Conservation (phyloP, 352 stramenopile species). For the Phytophthora crassamura region DNA sequence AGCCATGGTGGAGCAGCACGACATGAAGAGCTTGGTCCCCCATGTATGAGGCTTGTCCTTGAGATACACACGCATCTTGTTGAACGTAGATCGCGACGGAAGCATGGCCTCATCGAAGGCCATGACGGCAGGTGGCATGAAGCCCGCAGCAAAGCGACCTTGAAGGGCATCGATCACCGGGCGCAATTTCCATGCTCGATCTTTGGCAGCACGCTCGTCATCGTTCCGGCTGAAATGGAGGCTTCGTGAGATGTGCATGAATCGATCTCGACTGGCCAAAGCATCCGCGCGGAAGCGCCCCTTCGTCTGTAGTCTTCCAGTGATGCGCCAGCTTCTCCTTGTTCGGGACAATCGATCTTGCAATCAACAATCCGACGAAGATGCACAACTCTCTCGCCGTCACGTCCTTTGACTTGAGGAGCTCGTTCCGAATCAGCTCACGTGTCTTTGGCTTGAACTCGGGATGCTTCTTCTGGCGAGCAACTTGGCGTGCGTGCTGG, state of each 20-base stretch:
- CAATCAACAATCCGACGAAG: background rate
- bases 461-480: background rate
- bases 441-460: background rate
- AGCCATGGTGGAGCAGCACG: constrained; percentile 2
- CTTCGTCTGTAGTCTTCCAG: background rate
- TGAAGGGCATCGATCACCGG: constrained; percentile 1
- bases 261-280: constrained; percentile 2
- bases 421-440: background rate
- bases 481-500: background rate
- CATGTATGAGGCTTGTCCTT: constrained; percentile 8
- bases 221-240: constrained; percentile 5
- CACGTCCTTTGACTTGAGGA: background rate
- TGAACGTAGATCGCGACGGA: constrained; percentile 5
- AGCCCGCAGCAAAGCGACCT: background rate
- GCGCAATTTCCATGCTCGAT: constrained; percentile 2
- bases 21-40: constrained; percentile 6
- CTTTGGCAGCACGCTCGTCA: background rate
- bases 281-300: background rate
- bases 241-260: constrained; percentile 11
- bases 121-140: background rate
- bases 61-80: background rate
- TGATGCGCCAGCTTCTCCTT: constrained; percentile 4
- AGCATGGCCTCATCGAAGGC: constrained; percentile 10
- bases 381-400: background rate
- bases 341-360: background rate